Evolutionary conservation across 1,284 basidiomycete genomes (phyloP).

Genomic region (Pholiota adiposa): DNA sequence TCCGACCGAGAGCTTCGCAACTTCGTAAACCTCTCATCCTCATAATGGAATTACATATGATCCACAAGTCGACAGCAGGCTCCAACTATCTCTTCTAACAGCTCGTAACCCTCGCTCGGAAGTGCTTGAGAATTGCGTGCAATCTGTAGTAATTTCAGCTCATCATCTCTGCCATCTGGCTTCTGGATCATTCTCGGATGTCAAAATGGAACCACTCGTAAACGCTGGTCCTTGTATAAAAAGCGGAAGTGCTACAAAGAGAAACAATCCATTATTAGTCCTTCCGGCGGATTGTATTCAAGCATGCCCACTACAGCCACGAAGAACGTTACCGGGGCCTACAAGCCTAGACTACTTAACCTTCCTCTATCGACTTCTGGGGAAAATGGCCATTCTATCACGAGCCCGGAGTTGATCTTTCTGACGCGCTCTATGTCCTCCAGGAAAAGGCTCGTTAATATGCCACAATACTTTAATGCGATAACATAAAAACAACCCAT

Average conservation of each 20-base stretch:
- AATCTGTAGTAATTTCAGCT: too few species aligned
- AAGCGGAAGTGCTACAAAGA: neutral
- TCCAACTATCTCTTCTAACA: neutral
- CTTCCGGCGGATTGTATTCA: too few species aligned
- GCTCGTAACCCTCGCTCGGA: neutral
- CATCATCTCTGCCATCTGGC: too few species aligned
- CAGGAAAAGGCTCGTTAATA: neutral
- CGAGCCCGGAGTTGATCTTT: neutral
- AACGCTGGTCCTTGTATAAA: neutral
- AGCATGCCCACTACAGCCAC: too few species aligned
- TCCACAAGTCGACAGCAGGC: neutral
- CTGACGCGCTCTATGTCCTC: conserved; percentile 8
- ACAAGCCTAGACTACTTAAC: too few species aligned
- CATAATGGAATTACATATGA: neutral
- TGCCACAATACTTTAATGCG: neutral
- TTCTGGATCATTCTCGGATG: neutral
- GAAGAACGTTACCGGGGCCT: too few species aligned
- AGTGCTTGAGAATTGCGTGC: neutral
- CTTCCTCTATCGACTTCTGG: too few species aligned
- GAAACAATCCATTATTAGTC: too few species aligned
- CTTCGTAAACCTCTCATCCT: neutral
- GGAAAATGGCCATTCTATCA: neutral
- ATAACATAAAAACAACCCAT: neutral
- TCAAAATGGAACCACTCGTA: neutral
- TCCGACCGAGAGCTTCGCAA: neutral